phyloP scores from a whole-genome alignment of 352 stramenopile genomes.

The Pythium graminicola region DNA sequence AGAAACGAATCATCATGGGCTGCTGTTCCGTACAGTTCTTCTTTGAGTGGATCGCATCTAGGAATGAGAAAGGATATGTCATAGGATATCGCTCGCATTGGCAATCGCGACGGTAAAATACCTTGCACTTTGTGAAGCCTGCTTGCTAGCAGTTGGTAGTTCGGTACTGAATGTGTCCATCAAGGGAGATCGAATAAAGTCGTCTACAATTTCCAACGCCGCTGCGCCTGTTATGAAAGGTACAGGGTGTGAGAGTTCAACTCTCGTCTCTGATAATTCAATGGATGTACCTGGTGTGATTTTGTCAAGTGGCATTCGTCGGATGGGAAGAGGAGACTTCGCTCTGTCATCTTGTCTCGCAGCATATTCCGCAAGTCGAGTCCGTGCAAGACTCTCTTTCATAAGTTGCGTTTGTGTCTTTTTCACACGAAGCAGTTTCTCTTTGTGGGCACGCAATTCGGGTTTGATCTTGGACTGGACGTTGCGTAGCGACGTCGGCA shows the following conservation, averaged over 20 bases:
- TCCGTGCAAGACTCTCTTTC: conserved; percentile 53
- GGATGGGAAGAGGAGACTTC: not conserved
- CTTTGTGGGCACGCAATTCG: conserved; percentile 38
- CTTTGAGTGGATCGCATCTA: conserved; percentile 36
- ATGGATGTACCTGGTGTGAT: conserved; percentile 47
- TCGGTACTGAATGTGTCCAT: conserved; percentile 53
- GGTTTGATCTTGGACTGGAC: conserved; percentile 63
- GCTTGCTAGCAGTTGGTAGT: not conserved
- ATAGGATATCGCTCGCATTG: no score
- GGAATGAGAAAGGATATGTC: not conserved
- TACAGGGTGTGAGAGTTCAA: not conserved
- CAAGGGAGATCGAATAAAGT: conserved; percentile 70
- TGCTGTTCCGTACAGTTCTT: conserved; percentile 56
- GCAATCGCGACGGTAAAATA: no score
- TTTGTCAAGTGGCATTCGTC: conserved; percentile 40
- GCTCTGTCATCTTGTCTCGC: conserved; percentile 1
- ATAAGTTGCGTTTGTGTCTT: conserved; percentile 74
- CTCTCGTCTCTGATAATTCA: not conserved
- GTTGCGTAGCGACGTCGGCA: conserved; percentile 26
- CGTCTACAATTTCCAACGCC: conserved; percentile 72
- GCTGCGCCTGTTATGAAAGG: conserved; percentile 37
- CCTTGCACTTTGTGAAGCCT: not conserved
- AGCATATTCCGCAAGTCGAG: conserved; percentile 55
- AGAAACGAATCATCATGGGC: conserved; percentile 45
- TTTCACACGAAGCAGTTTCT: conserved; percentile 65